Evolutionary conservation across 306 rosid species (phyloP).

Genomic region (Cucumis cinereus): DNA sequence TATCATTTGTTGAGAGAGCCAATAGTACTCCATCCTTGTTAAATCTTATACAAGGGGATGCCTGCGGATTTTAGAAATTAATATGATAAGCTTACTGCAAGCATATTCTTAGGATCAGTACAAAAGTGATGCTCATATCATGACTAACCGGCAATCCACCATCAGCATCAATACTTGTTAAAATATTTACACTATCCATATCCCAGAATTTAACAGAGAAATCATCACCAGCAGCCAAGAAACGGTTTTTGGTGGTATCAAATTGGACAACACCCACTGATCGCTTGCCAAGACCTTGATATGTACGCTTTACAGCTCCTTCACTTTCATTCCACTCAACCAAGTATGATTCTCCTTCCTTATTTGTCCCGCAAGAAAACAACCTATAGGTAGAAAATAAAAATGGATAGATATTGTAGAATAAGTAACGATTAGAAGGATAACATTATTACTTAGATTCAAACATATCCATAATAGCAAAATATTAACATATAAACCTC

Average conservation of each 20-base stretch:
- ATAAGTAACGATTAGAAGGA: background rate
- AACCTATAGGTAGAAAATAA: constrained; percentile 37
- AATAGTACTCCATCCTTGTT: constrained; percentile 84
- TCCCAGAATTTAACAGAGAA: constrained; percentile 84
- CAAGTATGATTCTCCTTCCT: constrained; percentile 92
- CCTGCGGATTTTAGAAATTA: constrained; percentile 41
- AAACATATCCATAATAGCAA: background rate
- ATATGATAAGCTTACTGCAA: constrained; percentile 19
- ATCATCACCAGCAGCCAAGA: constrained; percentile 94
- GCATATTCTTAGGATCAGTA: background rate
- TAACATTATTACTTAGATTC: background rate
- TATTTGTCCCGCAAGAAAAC: constrained; percentile 93
- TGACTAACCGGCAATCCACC: constrained; percentile 74
- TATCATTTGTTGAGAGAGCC: constrained; percentile 82
- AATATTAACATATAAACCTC: constrained; percentile 35
- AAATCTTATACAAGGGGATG: constrained; percentile 88
- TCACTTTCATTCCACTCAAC: constrained; percentile 99
- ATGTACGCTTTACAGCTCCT: constrained; percentile 91
- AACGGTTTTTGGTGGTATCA: constrained; percentile 91
- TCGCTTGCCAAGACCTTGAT: constrained; percentile 84
- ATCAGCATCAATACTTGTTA: constrained; percentile 64
- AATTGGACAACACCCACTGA: constrained; percentile 85
- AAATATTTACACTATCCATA: constrained; percentile 63
- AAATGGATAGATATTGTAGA: background rate
- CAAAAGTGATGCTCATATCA: background rate